Evolutionary conservation across 768 basidiomycete genomes (phyloP).

Genomic region (Galerina sulciceps): DNA sequence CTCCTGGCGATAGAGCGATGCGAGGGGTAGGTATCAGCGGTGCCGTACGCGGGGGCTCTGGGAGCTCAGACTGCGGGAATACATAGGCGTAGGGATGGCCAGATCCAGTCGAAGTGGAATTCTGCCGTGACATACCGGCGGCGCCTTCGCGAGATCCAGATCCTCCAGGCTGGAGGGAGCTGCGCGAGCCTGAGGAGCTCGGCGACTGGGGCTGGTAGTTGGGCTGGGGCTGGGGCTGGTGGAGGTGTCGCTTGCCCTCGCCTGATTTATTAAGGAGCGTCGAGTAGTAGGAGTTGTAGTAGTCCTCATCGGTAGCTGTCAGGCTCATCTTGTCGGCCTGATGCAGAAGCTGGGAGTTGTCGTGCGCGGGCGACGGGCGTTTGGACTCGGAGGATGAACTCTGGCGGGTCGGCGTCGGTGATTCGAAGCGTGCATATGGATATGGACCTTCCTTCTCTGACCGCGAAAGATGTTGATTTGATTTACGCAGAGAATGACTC

Average conservation of each 20-base stretch:
- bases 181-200: conserved; percentile 11
- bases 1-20: conserved; percentile 10
- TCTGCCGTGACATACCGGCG: conserved; percentile 21
- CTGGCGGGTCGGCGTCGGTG: neutral
- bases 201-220: conserved; percentile 5
- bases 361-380: neutral
- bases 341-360: neutral
- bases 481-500: neutral
- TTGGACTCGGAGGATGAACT: conserved; percentile 6
- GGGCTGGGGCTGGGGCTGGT: neutral
- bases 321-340: conserved; percentile 10
- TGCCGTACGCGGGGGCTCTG: conserved; percentile 16
- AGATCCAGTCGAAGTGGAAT: conserved; percentile 30
- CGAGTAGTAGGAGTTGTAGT: conserved; percentile 56
- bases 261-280: conserved; percentile 29
- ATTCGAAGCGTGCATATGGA: neutral
- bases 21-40: conserved; percentile 13
- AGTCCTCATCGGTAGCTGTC: conserved; percentile 38
- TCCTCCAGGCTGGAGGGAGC: neutral
- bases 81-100: conserved; percentile 59
- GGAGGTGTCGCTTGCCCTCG: conserved; percentile 2
- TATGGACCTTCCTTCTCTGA: conserved; percentile 1
- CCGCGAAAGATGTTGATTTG: neutral
- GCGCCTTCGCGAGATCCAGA: neutral
- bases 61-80: conserved; percentile 24